phyloP scores from a whole-genome alignment of 148 eudicot species.

The Persicaria maculosa region DNA sequence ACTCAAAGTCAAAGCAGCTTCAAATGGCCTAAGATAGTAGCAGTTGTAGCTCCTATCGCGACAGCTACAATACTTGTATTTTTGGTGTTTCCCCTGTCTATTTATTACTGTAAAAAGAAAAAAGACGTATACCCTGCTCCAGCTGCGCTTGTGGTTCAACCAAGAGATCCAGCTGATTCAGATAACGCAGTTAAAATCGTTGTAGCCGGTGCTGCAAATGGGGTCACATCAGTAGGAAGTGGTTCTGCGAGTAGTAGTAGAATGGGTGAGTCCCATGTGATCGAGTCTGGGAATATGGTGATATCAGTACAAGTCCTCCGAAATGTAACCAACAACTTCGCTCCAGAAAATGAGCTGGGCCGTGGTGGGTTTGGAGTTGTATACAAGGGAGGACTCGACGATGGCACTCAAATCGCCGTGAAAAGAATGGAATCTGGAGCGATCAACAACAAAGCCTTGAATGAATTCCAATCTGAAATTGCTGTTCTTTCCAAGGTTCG shows the following conservation, averaged over 20 bases:
- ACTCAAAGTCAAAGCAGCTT: constrained; percentile 9
- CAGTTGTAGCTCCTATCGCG: constrained; percentile 49
- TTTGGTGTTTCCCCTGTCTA: constrained; percentile 44
- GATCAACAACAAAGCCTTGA: constrained; percentile 70
- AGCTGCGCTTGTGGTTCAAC: constrained; percentile 67
- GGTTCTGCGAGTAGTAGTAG: constrained; percentile 60
- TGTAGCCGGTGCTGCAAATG: constrained; percentile 42
- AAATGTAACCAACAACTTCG: constrained; percentile 83
- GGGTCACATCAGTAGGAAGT: constrained; percentile 42
- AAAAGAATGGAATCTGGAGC: constrained; percentile 92
- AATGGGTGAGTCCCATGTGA: constrained; percentile 56
- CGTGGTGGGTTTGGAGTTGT: constrained; percentile 99
- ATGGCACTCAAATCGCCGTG: constrained; percentile 90
- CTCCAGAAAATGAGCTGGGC: constrained; percentile 84
- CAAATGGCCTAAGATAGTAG: constrained; percentile 37
- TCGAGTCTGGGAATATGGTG: constrained; percentile 80
- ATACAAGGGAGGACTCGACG: constrained; percentile 91
- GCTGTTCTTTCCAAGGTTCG: constrained; percentile 93
- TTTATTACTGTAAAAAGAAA: constrained; percentile 45
- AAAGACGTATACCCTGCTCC: constrained; percentile 36
- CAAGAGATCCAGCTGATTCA: constrained; percentile 56
- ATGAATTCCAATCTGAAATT: constrained; percentile 82
- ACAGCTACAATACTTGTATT: constrained; percentile 35
- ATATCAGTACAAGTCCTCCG: constrained; percentile 90
- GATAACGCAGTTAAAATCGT: constrained; percentile 59